These are phyloP conservation scores for Podospora didyma DNA, from an alignment of 495 filamentous ascomycete species.

Conservation along the genomic window DNA sequence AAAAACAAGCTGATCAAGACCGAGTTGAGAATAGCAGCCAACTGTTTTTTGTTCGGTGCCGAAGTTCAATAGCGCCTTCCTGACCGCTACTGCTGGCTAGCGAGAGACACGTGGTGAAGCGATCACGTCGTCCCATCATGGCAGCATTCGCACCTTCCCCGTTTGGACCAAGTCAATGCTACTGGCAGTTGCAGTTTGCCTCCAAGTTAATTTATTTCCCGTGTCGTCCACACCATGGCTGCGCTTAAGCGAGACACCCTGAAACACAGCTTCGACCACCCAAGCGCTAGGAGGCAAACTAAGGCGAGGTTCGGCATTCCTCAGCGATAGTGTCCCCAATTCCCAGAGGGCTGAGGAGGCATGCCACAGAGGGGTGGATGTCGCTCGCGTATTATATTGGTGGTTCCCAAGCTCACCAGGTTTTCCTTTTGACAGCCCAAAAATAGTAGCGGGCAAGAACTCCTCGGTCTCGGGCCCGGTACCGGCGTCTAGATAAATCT, in stretches of 20 bases:
- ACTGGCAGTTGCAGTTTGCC: slow-evolving; percentile 4
- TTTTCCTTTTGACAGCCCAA: neutral
- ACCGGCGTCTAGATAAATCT: neutral
- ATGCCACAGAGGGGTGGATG: neutral
- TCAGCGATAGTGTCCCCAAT: neutral
- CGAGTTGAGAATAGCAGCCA: neutral
- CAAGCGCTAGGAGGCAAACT: neutral
- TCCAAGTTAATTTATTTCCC: slow-evolving; percentile 4
- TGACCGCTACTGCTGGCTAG: neutral
- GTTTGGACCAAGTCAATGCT: slow-evolving; percentile 1
- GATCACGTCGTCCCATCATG: neutral
- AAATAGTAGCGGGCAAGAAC: slow-evolving; percentile 9
- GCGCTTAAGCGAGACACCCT: neutral
- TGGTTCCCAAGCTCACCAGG: neutral
- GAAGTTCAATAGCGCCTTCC: neutral
- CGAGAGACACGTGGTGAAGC: neutral
- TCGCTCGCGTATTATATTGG: neutral
- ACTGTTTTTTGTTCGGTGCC: neutral
- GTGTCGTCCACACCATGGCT: neutral
- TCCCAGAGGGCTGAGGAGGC: neutral
- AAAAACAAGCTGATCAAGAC: neutral
- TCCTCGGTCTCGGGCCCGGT: slow-evolving; percentile 3
- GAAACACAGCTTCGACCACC: slow-evolving; percentile 1
- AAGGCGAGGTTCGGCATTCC: too few relatives aligned
- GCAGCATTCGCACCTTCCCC: neutral